Evolutionary conservation across 2,329 filamentous ascomycete genomes (phyloP).

Genomic region (Mollisia scopiformis): DNA sequence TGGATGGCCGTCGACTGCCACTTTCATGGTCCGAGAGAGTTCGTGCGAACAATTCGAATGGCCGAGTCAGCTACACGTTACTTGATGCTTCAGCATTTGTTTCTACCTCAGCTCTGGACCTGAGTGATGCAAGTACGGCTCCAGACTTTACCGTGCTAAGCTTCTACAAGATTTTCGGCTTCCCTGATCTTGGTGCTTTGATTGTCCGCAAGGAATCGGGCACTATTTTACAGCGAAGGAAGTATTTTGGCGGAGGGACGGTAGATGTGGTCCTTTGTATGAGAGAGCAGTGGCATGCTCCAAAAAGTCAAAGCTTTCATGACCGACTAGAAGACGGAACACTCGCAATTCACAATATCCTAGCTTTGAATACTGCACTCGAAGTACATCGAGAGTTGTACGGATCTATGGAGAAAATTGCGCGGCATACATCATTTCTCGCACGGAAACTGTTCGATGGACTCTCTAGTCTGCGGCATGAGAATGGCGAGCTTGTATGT

Average conservation of each 20-base stretch:
- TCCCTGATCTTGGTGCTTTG: slow-evolving; percentile 85
- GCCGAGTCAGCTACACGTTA: slow-evolving; percentile 61
- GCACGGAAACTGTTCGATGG: slow-evolving; percentile 59
- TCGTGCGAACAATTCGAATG: slow-evolving; percentile 37
- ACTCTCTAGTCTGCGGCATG: slow-evolving; percentile 65
- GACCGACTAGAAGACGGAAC: slow-evolving; percentile 90
- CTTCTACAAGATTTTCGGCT: slow-evolving; percentile 98
- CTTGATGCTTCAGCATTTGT: slow-evolving; percentile 84
- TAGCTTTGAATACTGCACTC: slow-evolving; percentile 78
- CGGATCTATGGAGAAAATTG: slow-evolving; percentile 69
- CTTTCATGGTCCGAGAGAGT: slow-evolving; percentile 65
- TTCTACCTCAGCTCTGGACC: slow-evolving; percentile 75
- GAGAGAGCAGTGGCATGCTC: slow-evolving; percentile 82
- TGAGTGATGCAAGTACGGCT: slow-evolving; percentile 61
- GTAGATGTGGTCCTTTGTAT: slow-evolving; percentile 84
- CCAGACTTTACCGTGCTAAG: slow-evolving; percentile 89
- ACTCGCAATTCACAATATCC: slow-evolving; percentile 85
- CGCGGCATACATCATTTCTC: slow-evolving; percentile 71
- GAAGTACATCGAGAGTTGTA: slow-evolving; percentile 71
- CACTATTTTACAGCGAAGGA: slow-evolving; percentile 64
- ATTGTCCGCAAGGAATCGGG: slow-evolving; percentile 76
- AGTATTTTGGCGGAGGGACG: slow-evolving; percentile 92
- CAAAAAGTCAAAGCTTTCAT: slow-evolving; percentile 73
- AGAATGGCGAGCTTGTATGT: slow-evolving; percentile 51
- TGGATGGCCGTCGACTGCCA: slow-evolving; percentile 80